Conservation (phyloP, 306 rosid genomes). For the Cicer yamashitae region DNA sequence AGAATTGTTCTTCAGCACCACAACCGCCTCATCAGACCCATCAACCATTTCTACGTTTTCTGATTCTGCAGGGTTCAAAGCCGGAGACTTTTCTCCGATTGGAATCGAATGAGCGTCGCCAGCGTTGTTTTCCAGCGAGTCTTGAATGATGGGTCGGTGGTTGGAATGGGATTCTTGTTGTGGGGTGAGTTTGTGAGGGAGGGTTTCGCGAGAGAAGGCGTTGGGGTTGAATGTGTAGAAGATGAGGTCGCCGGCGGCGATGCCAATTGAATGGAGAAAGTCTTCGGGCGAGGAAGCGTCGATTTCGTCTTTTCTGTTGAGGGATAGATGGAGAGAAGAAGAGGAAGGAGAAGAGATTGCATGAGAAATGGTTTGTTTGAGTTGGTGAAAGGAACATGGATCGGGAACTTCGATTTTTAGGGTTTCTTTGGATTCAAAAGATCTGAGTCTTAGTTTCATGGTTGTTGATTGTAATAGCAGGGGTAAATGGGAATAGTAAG, state of each 20-base stretch:
- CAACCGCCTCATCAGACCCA: constrained; percentile 45
- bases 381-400: constrained; percentile 55
- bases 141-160: constrained; percentile 23
- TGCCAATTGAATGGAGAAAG: constrained; percentile 61
- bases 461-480: not conserved
- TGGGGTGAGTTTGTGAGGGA: constrained; percentile 35
- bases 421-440: constrained; percentile 68
- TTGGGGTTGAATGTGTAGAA: constrained; percentile 65
- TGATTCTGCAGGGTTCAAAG: constrained; percentile 13
- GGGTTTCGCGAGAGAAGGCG: constrained; percentile 44
- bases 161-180: constrained; percentile 19
- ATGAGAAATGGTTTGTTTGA: constrained; percentile 55
- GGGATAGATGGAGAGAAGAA: constrained; percentile 68
- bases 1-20: constrained; percentile 42
- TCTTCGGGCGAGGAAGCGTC: constrained; percentile 50
- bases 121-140: not conserved
- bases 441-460: constrained; percentile 79
- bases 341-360: constrained; percentile 42
- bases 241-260: constrained; percentile 75
- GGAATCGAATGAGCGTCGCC: constrained; percentile 19
- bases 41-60: constrained; percentile 48
- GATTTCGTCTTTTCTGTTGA: constrained; percentile 77
- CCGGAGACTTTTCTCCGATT: not conserved
- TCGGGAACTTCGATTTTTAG: constrained; percentile 62
- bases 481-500: not conserved